Evolutionary conservation across 208 protist species (phyloP), one percentile per base, ranked within the genome.

Genomic region (Wallacemonas rigidus): DNA sequence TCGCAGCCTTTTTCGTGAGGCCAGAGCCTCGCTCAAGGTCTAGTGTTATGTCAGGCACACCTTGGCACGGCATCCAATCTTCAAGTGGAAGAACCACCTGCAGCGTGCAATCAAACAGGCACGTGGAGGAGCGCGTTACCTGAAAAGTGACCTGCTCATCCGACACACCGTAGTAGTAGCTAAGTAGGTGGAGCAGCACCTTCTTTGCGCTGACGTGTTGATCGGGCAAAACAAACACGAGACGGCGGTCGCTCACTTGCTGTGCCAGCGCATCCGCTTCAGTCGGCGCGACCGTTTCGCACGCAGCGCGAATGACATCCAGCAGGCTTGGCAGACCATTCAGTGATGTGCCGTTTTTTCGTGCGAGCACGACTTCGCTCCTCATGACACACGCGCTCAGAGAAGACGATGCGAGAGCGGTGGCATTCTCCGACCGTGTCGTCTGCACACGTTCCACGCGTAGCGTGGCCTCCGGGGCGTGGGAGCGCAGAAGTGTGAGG

Each of bases 191-290:
- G 12, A 77, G 80, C 14, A 95, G 64, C 14, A 90, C 55, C 15
- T 74, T 69, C 65, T 90, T 92, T 4, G 84, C 67, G 4, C 75
- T 73, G 3, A 95, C 17, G 9, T 71, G 47, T 11, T 71, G 74
- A 1, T 77, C 67, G 1, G 87, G 85, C 38, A 95, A 67, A 0
- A 91, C 74, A 15, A 95, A 64, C 8, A 89, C 77, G 9, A 92
- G 67, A 15, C 82, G 82, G 8, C 83, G 57, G 41, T 60, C 48
- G 38, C 54, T 72, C 12, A 86, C 71, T 14, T 69, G 8, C 40
- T 11, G 36, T 2, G n/a, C 15, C 50, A 73, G 56, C 7, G 35
- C 17, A 11, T 64, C 9, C 40, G 69, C 44, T 51, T 41, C 56
- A 39, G 43, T 38, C 5, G 60, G 60, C 26, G 43, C 60, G 12